These are phyloP conservation scores for Fusarium algeriense DNA, from an alignment of 2,329 filamentous ascomycete species.

Conservation along the genomic window DNA sequence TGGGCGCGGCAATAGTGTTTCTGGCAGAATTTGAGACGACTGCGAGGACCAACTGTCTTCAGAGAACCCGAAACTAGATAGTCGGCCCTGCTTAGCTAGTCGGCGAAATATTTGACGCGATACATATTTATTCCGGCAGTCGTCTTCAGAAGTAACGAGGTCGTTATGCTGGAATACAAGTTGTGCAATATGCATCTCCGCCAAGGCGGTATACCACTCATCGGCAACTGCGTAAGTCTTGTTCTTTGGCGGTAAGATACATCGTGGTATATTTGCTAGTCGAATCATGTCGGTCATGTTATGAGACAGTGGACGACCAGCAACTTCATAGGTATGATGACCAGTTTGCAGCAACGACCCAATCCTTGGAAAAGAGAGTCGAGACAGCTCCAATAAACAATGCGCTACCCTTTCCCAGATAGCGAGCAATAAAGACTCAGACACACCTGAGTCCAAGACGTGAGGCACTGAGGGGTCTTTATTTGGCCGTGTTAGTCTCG, in stretches of 20 bases:
- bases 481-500: background rate
- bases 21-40: background rate
- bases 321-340: too few relatives aligned
- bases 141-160: conserved; percentile 51
- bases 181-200: conserved; percentile 57
- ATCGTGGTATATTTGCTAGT: conserved; percentile 46
- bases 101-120: conserved; percentile 56
- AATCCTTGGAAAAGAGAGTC: too few relatives aligned
- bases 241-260: too few relatives aligned
- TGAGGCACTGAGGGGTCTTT: conserved; percentile 1
- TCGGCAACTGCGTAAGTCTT: too few relatives aligned
- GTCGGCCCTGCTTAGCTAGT: conserved; percentile 44
- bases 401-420: too few relatives aligned
- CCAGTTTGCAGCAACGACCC: too few relatives aligned
- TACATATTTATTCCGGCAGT: conserved; percentile 58
- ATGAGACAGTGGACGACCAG: too few relatives aligned
- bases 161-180: conserved; percentile 58
- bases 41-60: conserved; percentile 25
- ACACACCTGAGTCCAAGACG: too few relatives aligned
- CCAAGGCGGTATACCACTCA: conserved; percentile 54
- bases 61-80: conserved; percentile 46
- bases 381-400: too few relatives aligned
- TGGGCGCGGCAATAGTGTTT: conserved; percentile 29
- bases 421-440: too few relatives aligned
- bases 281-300: conserved; percentile 58